Conservation (phyloP, 306 rosid genomes). For the Abrus precatorius region DNA sequence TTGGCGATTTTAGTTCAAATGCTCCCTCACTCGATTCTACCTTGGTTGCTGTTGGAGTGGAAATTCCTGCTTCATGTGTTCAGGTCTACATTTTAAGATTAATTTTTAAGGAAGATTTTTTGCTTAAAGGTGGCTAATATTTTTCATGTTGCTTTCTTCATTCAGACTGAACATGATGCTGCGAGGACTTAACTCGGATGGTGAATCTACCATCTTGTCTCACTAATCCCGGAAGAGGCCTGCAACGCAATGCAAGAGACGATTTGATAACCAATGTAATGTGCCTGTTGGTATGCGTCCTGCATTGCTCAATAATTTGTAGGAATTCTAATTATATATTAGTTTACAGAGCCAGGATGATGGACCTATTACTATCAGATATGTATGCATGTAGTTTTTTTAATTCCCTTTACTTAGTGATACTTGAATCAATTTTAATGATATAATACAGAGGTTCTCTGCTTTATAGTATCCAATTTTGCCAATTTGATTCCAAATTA, state of each 20-base stretch:
- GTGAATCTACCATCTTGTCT: not conserved
- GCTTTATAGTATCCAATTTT: not conserved
- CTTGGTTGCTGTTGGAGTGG: slow-evolving; percentile 36
- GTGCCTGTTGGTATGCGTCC: slow-evolving; percentile 71
- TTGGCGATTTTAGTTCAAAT: slow-evolving; percentile 51
- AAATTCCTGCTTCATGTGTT: slow-evolving; percentile 48
- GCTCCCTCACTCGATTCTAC: slow-evolving; percentile 33
- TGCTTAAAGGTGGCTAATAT: slow-evolving; percentile 23
- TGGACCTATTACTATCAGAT: not conserved
- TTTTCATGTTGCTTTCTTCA: not conserved
- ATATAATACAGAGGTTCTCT: not conserved
- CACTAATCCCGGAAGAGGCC: slow-evolving; percentile 24
- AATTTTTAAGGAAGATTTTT: not conserved
- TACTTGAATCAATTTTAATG: not conserved
- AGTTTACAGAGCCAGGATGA: not conserved
- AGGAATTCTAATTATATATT: slow-evolving; percentile 6
- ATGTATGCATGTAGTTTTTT: not conserved
- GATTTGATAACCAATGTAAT: slow-evolving; percentile 58
- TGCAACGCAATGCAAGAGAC: slow-evolving; percentile 69
- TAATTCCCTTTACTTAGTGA: not conserved
- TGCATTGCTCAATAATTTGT: slow-evolving; percentile 49
- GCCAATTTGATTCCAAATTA: not conserved
- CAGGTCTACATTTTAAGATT: slow-evolving; percentile 44
- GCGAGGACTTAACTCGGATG: slow-evolving; percentile 24
- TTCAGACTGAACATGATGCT: slow-evolving; percentile 47